A percentile compares a stretch with the other conserved stretches of the same genome.
Evolutionary conservation across 202 grass and related monocot genomes (phyloP).

Genomic region (Bolboschoenoplectus hybrid): DNA sequence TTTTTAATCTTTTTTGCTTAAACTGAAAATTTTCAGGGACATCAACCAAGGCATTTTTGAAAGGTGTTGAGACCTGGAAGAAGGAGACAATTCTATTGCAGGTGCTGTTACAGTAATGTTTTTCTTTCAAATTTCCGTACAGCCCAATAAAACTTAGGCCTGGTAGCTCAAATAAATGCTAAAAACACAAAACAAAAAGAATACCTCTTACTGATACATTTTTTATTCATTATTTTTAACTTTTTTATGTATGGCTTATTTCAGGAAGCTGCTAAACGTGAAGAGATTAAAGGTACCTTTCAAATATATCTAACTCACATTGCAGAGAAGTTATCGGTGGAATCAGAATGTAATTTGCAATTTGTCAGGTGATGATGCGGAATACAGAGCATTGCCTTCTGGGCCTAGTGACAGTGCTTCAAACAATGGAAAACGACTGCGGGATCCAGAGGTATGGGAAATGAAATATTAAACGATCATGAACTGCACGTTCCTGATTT

Average conservation of each 20-base stretch:
- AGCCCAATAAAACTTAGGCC: background rate
- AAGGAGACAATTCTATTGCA: conserved; percentile 61
- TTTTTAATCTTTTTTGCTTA: background rate
- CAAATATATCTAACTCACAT: background rate
- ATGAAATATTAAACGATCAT: conserved; percentile 1
- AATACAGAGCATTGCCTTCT: conserved; percentile 46
- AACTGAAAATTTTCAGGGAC: conserved; percentile 47
- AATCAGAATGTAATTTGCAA: background rate
- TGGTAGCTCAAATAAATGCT: background rate
- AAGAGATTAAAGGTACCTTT: conserved; percentile 44
- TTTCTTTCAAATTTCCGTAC: background rate
- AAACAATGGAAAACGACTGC: conserved; percentile 12
- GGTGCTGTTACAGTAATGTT: conserved; percentile 38
- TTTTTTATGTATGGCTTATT: conserved; percentile 25
- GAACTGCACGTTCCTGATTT: background rate
- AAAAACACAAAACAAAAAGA: background rate
- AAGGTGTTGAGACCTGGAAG: conserved; percentile 79
- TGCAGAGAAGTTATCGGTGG: background rate
- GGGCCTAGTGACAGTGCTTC: conserved; percentile 32
- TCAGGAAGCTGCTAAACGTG: conserved; percentile 54
- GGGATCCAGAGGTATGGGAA: conserved; percentile 42
- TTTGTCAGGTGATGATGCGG: conserved; percentile 51
- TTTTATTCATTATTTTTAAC: background rate
- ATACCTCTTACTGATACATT: background rate
- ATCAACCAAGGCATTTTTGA: conserved; percentile 73